These are phyloP conservation scores for Trichoderma atroviride DNA, from an alignment of 2,329 filamentous ascomycete genomes.

Conservation along the genomic window DNA sequence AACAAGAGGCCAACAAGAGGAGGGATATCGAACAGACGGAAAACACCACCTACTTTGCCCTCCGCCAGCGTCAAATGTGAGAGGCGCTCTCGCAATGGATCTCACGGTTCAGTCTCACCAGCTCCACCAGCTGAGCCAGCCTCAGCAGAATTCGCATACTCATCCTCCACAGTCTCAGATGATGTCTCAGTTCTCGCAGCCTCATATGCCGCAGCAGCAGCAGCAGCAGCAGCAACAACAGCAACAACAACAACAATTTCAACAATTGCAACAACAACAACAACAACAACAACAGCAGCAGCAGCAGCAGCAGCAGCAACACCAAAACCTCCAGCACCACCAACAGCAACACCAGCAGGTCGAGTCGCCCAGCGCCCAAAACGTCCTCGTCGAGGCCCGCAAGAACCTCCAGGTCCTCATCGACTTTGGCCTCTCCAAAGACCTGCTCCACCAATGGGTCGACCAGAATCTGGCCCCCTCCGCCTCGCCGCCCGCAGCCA, in stretches of 20 bases:
- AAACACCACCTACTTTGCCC: no score
- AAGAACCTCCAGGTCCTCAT: slow-evolving; percentile 51
- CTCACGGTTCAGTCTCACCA: slow-evolving; percentile 36
- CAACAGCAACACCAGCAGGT: slow-evolving; percentile 30
- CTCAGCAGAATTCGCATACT: slow-evolving; percentile 6
- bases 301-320: slow-evolving; percentile 27
- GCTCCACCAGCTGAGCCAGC: slow-evolving; percentile 30
- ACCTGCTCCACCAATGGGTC: slow-evolving; percentile 47
- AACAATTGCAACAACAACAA: slow-evolving; percentile 25
- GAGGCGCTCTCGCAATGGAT: slow-evolving; percentile 37
- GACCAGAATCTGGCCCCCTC: slow-evolving; percentile 31
- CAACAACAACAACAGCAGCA: slow-evolving; percentile 14
- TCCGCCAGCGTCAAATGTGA: slow-evolving; percentile 34
- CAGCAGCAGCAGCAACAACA: slow-evolving; percentile 32
- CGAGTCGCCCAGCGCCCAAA: slow-evolving; percentile 43
- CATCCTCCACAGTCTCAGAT: slow-evolving; percentile 11
- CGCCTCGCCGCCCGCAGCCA: slow-evolving; percentile 21
- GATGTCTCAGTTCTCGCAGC: slow-evolving; percentile 25
- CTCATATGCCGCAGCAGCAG: slow-evolving; percentile 12
- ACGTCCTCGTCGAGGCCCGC: slow-evolving; percentile 49
- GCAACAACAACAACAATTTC: slow-evolving; percentile 29
- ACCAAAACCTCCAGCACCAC: slow-evolving; percentile 27
- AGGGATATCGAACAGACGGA: neutral
- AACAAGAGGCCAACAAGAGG: neutral
- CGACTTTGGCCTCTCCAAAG: slow-evolving; percentile 49